phyloP scores from a whole-genome alignment of 2,329 filamentous ascomycete species.

The Microdochium bolleyi region DNA sequence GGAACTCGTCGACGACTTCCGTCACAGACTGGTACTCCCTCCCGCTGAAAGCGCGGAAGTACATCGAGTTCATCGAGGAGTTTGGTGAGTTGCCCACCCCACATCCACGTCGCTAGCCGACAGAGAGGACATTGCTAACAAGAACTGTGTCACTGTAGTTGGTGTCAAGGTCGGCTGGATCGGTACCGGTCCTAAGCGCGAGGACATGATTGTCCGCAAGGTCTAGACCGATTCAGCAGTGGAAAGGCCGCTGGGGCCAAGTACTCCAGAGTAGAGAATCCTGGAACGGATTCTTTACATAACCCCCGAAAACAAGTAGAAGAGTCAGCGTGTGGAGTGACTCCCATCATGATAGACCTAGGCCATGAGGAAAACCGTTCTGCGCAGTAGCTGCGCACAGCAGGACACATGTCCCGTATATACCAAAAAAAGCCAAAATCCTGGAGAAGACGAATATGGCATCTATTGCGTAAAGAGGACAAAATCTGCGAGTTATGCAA shows the following conservation, averaged over 20 bases:
- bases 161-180: slow-evolving; percentile 58
- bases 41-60: slow-evolving; percentile 55
- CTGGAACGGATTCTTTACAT: background rate
- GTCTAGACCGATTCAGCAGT: background rate
- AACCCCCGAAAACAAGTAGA: too few species aligned
- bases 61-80: slow-evolving; percentile 60
- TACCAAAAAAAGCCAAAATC: too few species aligned
- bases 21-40: slow-evolving; percentile 53
- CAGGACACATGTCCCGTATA: too few species aligned
- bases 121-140: too few species aligned
- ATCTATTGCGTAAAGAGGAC: too few species aligned
- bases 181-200: slow-evolving; percentile 57
- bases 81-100: slow-evolving; percentile 25
- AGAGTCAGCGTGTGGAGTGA: too few species aligned
- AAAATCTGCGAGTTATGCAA: too few species aligned
- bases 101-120: too few species aligned
- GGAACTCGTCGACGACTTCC: slow-evolving; percentile 56
- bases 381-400: too few species aligned
- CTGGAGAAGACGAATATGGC: too few species aligned
- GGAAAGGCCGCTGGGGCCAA: background rate
- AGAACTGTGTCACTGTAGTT: slow-evolving; percentile 17
- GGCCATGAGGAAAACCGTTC: too few species aligned
- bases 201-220: slow-evolving; percentile 49
- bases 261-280: background rate
- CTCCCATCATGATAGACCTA: too few species aligned